Base-by-base conservation (phyloP, 768 basidiomycete genomes). In the Suillus spraguei region DNA sequence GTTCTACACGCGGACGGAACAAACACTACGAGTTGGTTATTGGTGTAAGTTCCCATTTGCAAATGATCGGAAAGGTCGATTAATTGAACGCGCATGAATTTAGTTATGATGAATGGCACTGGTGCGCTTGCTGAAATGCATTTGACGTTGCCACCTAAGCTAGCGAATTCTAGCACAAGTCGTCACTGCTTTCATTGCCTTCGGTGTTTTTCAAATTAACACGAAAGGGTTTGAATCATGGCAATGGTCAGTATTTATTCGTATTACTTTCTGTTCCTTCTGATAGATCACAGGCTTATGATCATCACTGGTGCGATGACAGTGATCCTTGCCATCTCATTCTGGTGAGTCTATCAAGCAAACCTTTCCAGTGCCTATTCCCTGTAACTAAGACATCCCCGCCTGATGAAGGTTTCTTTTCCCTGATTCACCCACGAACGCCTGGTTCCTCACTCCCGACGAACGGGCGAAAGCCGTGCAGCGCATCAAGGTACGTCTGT, bases 41-140 rank as follows among this genome's bases (percentile, higher is more conserved):
- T 89, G 87, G 87, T 88, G 87, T 89, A 69, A 72, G 86, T 77
- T 10, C 8, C 5, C 44, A n/a, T 32, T 17, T 59, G 5, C 32
- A 33, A 53, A 53, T 33, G 52, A 6, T 53, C 20, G 1, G 16
- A 33, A 11, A 53, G 3, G 38, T 20, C 17, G 28, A 20, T 17
- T 14, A 32, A 44, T 56, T 13, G n/a, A 28, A 41, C 28, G 47
- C 20, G 39, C 53, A 22, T 28, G 28, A 49, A n/a, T 11, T 14
- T 52, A 86, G 87, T 88, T 68, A 72, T 89, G 54, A 89, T 88
- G 87, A 88, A 88, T 59, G 87, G 87, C 6, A 84, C 83, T 61
- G 86, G 86, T 86, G 66, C 52, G 75, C 61, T 55, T 1, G 7
- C 33, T 14, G 16, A 59, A 47, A n/a, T 63, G 24, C 5, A 17